phyloP scores from a whole-genome alignment of 2,329 filamentous ascomycete genomes.

The Talaromyces marneffei region DNA sequence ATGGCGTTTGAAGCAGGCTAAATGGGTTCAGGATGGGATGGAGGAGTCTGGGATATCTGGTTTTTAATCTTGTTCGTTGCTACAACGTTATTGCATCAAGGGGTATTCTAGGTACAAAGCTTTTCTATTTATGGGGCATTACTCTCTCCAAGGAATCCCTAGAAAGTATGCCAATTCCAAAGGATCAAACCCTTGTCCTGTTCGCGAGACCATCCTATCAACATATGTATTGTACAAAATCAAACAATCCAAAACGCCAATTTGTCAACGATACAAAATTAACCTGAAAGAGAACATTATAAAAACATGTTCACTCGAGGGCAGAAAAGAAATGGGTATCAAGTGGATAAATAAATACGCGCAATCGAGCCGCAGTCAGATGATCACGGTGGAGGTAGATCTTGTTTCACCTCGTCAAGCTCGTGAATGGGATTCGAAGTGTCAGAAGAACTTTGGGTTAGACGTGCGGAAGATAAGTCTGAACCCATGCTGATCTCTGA shows the following conservation, averaged over 20 bases:
- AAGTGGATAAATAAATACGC: background rate
- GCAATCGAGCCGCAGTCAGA: background rate
- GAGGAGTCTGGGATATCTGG: background rate
- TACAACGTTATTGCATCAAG: background rate
- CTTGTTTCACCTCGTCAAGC: background rate
- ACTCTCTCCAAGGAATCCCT: too few relatives aligned
- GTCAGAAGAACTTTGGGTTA: background rate
- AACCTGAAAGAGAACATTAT: background rate
- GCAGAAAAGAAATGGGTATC: constrained; percentile 7
- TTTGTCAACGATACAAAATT: background rate
- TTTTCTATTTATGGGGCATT: too few relatives aligned
- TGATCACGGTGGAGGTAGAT: background rate
- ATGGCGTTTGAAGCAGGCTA: too few relatives aligned
- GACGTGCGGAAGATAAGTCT: background rate
- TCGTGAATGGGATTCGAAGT: background rate
- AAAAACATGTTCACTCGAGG: background rate
- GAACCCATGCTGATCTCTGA: background rate
- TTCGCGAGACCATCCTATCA: background rate
- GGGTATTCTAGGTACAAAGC: too few relatives aligned
- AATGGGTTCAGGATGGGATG: background rate
- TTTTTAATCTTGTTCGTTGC: background rate
- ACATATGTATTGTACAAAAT: background rate
- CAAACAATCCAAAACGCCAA: constrained; percentile 1
- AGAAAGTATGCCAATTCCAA: background rate
- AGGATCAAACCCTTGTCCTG: background rate